Percentiles rank a stretch among this genome's conserved stretches.
Evolutionary conservation across 306 rosid species (phyloP).

Genomic region (Ormosia semicastrata): DNA sequence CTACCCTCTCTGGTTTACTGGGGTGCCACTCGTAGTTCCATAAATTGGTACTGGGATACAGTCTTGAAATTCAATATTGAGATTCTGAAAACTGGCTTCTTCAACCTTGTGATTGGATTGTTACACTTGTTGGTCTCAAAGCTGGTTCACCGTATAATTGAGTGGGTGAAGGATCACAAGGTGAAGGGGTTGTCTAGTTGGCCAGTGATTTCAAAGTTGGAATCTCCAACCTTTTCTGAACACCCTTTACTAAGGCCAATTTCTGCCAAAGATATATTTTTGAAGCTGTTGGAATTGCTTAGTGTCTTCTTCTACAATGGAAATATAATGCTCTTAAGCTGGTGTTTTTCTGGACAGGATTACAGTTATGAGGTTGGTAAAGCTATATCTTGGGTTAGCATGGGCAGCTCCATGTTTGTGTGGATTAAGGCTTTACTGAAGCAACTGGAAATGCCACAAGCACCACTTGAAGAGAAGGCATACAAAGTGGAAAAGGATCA

Average conservation of each 20-base stretch:
- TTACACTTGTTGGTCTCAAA: constrained; percentile 27
- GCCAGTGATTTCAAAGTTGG: constrained; percentile 9
- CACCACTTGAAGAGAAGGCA: constrained; percentile 16
- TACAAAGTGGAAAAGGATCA: constrained; percentile 10
- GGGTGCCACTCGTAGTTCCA: constrained; percentile 35
- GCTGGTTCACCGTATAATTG: constrained; percentile 18
- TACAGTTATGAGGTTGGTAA: constrained; percentile 38
- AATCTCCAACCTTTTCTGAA: not conserved
- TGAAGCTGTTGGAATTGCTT: constrained; percentile 17
- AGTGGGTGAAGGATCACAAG: constrained; percentile 25
- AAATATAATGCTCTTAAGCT: constrained; percentile 39
- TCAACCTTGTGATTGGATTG: constrained; percentile 31
- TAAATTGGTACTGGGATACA: constrained; percentile 34
- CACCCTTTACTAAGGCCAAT: constrained; percentile 29
- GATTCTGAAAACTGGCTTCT: constrained; percentile 29
- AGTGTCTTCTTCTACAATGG: constrained; percentile 32
- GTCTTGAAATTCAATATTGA: constrained; percentile 32
- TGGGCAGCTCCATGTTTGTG: constrained; percentile 47
- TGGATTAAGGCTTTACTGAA: constrained; percentile 40
- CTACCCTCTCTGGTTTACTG: constrained; percentile 42
- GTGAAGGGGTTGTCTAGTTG: not conserved
- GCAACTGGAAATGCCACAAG: not conserved
- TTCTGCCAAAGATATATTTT: not conserved
- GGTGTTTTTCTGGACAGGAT: constrained; percentile 41
- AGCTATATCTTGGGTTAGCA: constrained; percentile 44